These are phyloP conservation scores for Neocucurbitaria cava DNA, from an alignment of 2,329 filamentous ascomycete genomes.

Conservation along the genomic window DNA sequence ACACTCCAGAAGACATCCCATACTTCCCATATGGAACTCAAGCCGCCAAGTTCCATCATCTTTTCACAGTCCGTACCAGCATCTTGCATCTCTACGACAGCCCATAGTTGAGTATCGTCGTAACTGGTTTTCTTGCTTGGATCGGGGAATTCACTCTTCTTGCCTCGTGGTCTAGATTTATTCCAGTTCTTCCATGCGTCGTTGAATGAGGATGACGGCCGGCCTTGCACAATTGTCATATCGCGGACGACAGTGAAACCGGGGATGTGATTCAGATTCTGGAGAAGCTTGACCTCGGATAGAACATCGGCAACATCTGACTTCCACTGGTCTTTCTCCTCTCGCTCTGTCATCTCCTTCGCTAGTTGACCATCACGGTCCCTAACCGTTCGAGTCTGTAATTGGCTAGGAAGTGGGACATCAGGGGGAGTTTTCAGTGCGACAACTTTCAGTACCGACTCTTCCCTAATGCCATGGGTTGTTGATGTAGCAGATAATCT, in stretches of 20 bases:
- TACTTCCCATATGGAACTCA: slow-evolving; percentile 52
- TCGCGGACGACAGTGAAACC: slow-evolving; percentile 69
- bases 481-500: slow-evolving; percentile 55
- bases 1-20: slow-evolving; percentile 74
- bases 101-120: slow-evolving; percentile 65
- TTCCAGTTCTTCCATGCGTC: slow-evolving; percentile 57
- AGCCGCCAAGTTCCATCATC: slow-evolving; percentile 43
- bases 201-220: slow-evolving; percentile 59
- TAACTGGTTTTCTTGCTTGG: slow-evolving; percentile 62
- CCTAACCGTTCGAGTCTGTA: slow-evolving; percentile 49
- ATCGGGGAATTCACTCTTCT: slow-evolving; percentile 62
- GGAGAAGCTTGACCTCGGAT: slow-evolving; percentile 60
- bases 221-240: slow-evolving; percentile 64
- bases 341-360: slow-evolving; percentile 38
- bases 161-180: slow-evolving; percentile 50
- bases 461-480: slow-evolving; percentile 40
- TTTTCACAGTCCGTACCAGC: slow-evolving; percentile 64
- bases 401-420: slow-evolving; percentile 43
- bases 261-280: slow-evolving; percentile 64
- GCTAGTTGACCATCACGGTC: slow-evolving; percentile 53
- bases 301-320: slow-evolving; percentile 53
- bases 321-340: slow-evolving; percentile 51
- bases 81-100: slow-evolving; percentile 71
- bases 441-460: slow-evolving; percentile 58
- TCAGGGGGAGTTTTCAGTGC: slow-evolving; percentile 45